phyloP scores from a whole-genome alignment of 192 early-diverging fungal genomes.

The Allomyces arbusculus region DNA sequence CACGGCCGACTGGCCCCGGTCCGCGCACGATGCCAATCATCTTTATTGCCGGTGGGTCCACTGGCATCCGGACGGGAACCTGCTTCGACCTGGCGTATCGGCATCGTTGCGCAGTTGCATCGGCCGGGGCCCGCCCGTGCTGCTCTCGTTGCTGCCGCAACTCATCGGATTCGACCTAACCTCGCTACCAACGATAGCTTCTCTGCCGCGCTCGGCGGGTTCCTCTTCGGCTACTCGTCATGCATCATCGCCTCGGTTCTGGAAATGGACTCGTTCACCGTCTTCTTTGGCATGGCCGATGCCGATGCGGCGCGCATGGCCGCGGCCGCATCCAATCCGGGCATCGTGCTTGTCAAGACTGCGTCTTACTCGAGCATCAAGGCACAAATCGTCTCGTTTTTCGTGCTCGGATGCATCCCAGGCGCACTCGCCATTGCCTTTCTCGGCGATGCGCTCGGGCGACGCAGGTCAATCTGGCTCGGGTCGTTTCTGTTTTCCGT shows the following conservation, averaged over 20 bases:
- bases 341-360: not conserved
- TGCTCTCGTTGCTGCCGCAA: no score
- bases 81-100: no score
- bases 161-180: no score
- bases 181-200: no score
- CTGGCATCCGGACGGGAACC: no score
- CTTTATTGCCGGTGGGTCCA: no score
- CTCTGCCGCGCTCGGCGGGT: not conserved
- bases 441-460: not conserved
- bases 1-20: no score
- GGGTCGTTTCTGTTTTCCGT: not conserved
- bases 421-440: not conserved
- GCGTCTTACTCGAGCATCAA: not conserved
- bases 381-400: not conserved
- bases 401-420: not conserved
- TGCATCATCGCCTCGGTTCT: not conserved
- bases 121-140: no score
- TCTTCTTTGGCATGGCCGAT: not conserved
- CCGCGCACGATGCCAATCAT: no score
- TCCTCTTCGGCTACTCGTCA: not conserved
- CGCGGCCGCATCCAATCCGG: not conserved
- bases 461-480: not conserved
- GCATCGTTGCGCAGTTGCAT: no score
- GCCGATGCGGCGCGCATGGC: not conserved
- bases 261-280: not conserved